Base-by-base conservation (phyloP, 148 eudicot genomes). In the Rhododendron griersonianum region DNA sequence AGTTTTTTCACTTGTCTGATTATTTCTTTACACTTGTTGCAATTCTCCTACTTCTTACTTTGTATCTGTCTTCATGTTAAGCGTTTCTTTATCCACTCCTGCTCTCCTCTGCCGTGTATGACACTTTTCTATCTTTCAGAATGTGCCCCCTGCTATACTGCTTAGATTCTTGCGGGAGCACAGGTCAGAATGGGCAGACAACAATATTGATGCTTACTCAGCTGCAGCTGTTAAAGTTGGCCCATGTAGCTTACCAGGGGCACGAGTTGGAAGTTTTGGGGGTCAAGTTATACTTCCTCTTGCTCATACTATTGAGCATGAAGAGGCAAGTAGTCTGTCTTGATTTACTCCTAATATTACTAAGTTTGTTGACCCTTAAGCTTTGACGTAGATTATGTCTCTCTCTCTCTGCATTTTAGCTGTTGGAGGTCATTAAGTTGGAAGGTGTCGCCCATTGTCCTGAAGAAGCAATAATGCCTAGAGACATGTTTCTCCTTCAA, bases 161-260 rank as follows among this genome's bases (percentile, higher is more conserved):
- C 93, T 97, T 16, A 89, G 98, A 87, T 97, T 97, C 86, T 86
- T 97, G 89, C 83, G 99, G 74, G 99, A 97, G 90, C 98, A 97
- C 88, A 92, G 99, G 87, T 97, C 98, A 35, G 99, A 97, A 89
- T 97, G 99, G 99, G 99, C 98, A 37, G 99, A 97, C 92, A 94
- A 90, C 88, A 94, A 87, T 80, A 92, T 94, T 79, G 99, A 97
- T 91, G 91, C 98, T 75, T 97, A 95, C 92, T 87, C 95, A 35
- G 98, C 99, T 23, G 94, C 96, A 51, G 98, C 98, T 87, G 92
- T 93, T 78, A 97, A 95, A 92, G 92, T 95, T 85, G 94, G 98
- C 87, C 98, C 98, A 7, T 94, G 94, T 89, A 92, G 92, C 87
- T 91, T 94, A 75, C 94, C 94, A 83, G 98, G 95, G 81, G 80